A percentile compares a stretch with the other conserved stretches of the same genome.
phyloP scores from a whole-genome alignment of 352 stramenopile species.

The Pythium biforme region DNA sequence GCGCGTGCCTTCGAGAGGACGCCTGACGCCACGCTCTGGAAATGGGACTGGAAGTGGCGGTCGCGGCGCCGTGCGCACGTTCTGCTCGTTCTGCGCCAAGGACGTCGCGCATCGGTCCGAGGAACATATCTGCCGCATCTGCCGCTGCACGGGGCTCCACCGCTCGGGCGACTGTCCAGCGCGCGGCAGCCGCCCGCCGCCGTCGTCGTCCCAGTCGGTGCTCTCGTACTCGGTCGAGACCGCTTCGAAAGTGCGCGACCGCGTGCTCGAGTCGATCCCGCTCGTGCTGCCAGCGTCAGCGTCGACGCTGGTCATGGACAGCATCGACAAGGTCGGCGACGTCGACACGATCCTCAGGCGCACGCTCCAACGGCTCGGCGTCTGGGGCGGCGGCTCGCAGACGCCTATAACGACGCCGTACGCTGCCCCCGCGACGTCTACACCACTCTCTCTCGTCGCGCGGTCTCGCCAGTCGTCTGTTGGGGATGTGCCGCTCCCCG shows the following conservation, averaged over 20 bases:
- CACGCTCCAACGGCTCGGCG: slow-evolving; percentile 65
- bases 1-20: slow-evolving; percentile 3
- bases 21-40: slow-evolving; percentile 2
- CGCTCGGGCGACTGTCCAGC: slow-evolving; percentile 57
- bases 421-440: slow-evolving; percentile 16
- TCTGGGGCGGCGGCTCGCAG: slow-evolving; percentile 81
- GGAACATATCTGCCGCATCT: slow-evolving; percentile 63
- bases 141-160: slow-evolving; percentile 49
- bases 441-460: background rate
- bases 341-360: slow-evolving; percentile 68
- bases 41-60: background rate
- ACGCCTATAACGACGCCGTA: slow-evolving; percentile 82
- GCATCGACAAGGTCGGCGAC: slow-evolving; percentile 73
- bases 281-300: slow-evolving; percentile 51
- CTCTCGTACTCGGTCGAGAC: slow-evolving; percentile 69
- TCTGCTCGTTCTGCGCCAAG: slow-evolving; percentile 67
- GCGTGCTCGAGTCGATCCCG: slow-evolving; percentile 54
- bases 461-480: slow-evolving; percentile 7
- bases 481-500: slow-evolving; percentile 7
- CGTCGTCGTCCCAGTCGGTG: slow-evolving; percentile 33
- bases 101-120: slow-evolving; percentile 49
- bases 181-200: background rate
- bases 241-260: slow-evolving; percentile 60
- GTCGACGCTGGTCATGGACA: slow-evolving; percentile 50
- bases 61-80: slow-evolving; percentile 15